A percentile compares a stretch with the other conserved stretches of the same genome.
These are phyloP conservation scores for Chlorella sp. DNA, from an alignment of 139 green algal species.

Conservation along the genomic window DNA sequence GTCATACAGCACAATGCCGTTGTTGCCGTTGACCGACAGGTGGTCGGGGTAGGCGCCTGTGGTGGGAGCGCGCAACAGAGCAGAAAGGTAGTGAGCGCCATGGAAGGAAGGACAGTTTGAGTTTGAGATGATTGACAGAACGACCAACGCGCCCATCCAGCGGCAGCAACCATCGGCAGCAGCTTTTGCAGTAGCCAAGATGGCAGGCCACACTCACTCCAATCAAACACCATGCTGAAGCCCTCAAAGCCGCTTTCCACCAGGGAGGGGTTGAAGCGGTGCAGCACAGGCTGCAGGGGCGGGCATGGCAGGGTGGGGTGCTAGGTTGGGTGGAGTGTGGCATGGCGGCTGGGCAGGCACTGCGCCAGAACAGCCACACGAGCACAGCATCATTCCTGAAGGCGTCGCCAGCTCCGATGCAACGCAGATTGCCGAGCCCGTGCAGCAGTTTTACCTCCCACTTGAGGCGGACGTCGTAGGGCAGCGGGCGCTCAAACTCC, in stretches of 20 bases:
- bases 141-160: no score
- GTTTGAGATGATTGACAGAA: no score
- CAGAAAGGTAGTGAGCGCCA: no score
- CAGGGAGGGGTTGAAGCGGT: slow-evolving; percentile 4
- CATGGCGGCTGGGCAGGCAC: no score
- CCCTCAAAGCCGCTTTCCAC: slow-evolving; percentile 14
- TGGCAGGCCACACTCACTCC: slow-evolving; percentile 1
- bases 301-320: neutral
- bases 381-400: no score
- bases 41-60: slow-evolving; percentile 8
- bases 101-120: no score
- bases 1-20: slow-evolving; percentile 4
- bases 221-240: neutral
- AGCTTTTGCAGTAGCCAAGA: neutral
- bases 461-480: slow-evolving; percentile 21
- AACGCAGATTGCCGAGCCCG: no score
- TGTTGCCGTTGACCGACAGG: slow-evolving; percentile 5
- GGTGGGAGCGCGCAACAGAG: neutral
- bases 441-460: slow-evolving; percentile 29
- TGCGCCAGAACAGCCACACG: no score
- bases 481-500: slow-evolving; percentile 28
- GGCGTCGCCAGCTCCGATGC: no score
- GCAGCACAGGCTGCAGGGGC: slow-evolving; percentile 14
- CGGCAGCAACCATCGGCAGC: neutral
- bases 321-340: no score